Base-by-base conservation (phyloP, 2,329 filamentous ascomycete genomes). In the Penicillium concentricum region DNA sequence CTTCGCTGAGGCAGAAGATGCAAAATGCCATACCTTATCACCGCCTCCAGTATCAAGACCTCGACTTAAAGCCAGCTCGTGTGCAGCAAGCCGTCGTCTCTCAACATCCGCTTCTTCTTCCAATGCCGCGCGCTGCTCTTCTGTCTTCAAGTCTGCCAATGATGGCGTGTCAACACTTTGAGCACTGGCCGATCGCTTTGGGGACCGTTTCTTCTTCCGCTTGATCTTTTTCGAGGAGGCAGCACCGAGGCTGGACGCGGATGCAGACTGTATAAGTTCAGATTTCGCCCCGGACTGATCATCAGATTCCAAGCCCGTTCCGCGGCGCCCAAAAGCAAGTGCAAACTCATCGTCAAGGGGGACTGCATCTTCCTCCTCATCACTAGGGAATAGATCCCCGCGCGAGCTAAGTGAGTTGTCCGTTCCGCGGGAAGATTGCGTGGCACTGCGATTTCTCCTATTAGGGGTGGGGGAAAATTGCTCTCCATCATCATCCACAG, bases 291-390 rank as follows among this genome's bases (percentile, higher is more conserved):
- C 92, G 63, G 87, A 87, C 44, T 84, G 82, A 67, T 91, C 89
- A 55, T 94, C 91, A 16, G 78, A 78, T 41, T 77, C 78, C 30
- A 78, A 71, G 4, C 76, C 77, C 1, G 82, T 85, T n/a, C 82
- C 83, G 62, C 88, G 85, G 51, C 89, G 84, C 58, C 92, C 87
- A 59, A 97, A 80, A 3, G 87, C 86, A 71, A 96, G 87, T 3
- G 92, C 90, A 66, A 97, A 95, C 69, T 97, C 92, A 69, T 97
- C 93, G 66, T 93, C 91, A 18, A 97, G 77, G 13, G 92, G 90
- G n/a, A 96, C 85, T 0, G 93, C 93, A 74, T 97, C 93, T 72
- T 96, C 92, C 61, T 95, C 91, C 51, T 92, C 91, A 67, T 96
- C 92, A 67, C 92, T 96, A 0, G 91, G 91, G 64, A 97, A 94